Conservation (phyloP, 208 protist genomes). For the Wallacemonas sp. region DNA sequence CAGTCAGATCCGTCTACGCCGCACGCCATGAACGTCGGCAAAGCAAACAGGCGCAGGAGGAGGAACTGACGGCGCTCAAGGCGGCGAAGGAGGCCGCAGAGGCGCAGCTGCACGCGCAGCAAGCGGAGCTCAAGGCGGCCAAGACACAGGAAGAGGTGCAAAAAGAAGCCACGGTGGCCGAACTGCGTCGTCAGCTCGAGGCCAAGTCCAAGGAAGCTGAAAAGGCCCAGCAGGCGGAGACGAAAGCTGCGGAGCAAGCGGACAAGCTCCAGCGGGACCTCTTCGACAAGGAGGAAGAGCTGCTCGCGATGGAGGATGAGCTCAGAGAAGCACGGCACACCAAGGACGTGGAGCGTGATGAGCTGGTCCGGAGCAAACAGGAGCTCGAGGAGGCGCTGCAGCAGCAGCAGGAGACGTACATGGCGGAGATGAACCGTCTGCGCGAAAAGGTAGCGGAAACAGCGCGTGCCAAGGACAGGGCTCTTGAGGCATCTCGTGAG, state of each 20-base stretch:
- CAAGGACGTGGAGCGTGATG: conserved; percentile 4
- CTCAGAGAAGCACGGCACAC: conserved; percentile 10
- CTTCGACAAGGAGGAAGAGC: conserved; percentile 23
- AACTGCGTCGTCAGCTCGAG: conserved; percentile 9
- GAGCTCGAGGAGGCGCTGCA: conserved; percentile 9
- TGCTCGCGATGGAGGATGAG: conserved; percentile 15
- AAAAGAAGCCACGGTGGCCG: background rate
- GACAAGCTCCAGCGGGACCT: conserved; percentile 13
- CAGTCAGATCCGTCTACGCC: conserved; percentile 17
- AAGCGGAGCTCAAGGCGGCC: conserved; percentile 4
- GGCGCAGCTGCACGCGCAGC: conserved; percentile 5
- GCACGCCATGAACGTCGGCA: background rate
- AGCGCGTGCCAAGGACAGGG: conserved; percentile 14
- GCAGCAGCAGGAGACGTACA: conserved; percentile 11
- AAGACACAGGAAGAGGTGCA: conserved; percentile 7
- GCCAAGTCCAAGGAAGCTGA: background rate
- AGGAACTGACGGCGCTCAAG: conserved; percentile 10
- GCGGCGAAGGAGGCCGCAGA: conserved; percentile 9
- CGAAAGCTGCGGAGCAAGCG: conserved; percentile 13
- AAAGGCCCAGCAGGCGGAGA: background rate
- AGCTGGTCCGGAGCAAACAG: conserved; percentile 8
- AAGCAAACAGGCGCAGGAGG: conserved; percentile 10
- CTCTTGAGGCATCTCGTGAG: background rate
- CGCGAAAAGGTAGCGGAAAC: conserved; percentile 13
- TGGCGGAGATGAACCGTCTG: conserved; percentile 18